phyloP scores from a whole-genome alignment of 2,329 filamentous ascomycete genomes.

The Penicillium concentricum region DNA sequence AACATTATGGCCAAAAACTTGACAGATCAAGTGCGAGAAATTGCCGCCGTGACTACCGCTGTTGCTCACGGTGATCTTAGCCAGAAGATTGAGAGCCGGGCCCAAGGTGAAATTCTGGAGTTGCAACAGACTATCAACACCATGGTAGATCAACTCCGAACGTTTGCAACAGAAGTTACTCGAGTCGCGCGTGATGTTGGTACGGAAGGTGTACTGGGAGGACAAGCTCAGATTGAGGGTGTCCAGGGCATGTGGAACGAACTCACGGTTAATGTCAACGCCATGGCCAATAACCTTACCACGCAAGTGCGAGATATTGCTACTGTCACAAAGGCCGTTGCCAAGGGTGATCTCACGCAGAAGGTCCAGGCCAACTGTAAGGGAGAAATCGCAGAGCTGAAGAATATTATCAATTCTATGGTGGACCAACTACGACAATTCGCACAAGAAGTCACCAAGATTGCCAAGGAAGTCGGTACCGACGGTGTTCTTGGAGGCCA shows the following conservation, averaged over 20 bases:
- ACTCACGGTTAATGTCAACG: constrained; percentile 80
- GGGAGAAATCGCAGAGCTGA: constrained; percentile 90
- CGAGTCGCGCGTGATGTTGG: constrained; percentile 80
- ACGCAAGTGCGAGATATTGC: constrained; percentile 95
- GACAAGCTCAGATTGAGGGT: constrained; percentile 78
- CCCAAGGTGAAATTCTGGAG: constrained; percentile 77
- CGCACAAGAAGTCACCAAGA: constrained; percentile 92
- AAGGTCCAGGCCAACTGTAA: constrained; percentile 92
- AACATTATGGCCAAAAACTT: constrained; percentile 83
- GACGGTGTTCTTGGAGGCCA: constrained; percentile 93
- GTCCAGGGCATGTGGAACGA: constrained; percentile 90
- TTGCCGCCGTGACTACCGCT: constrained; percentile 78
- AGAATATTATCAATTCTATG: constrained; percentile 99
- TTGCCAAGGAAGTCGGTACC: constrained; percentile 93
- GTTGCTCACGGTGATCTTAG: constrained; percentile 80
- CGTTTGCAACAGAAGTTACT: constrained; percentile 80
- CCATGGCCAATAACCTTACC: constrained; percentile 83
- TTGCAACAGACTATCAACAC: constrained; percentile 85
- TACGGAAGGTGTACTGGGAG: constrained; percentile 78
- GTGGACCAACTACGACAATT: constrained; percentile 97
- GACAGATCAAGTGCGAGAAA: constrained; percentile 81
- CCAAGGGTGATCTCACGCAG: constrained; percentile 86
- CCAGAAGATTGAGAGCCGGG: constrained; percentile 79
- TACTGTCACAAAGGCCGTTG: constrained; percentile 67
- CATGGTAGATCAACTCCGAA: constrained; percentile 82